Conservation (phyloP, 306 rosid species). For the Biancaea sappan region DNA sequence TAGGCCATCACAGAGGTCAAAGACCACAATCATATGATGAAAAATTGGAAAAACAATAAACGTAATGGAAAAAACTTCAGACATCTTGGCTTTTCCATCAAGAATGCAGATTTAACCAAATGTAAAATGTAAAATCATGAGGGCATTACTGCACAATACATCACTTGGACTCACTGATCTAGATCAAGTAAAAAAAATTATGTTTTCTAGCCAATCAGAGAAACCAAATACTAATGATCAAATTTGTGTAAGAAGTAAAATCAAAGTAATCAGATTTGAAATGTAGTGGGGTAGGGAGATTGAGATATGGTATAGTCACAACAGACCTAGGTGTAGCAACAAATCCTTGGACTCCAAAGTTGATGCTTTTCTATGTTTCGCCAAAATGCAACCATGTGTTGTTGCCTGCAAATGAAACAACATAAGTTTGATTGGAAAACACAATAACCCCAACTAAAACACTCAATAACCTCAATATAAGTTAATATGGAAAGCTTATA, state of each 20-base stretch:
- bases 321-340: slow-evolving; percentile 88
- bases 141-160: neutral
- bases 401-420: slow-evolving; percentile 58
- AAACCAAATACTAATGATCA: slow-evolving; percentile 21
- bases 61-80: neutral
- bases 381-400: slow-evolving; percentile 85
- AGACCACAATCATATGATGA: neutral
- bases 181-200: neutral
- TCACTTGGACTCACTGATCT: slow-evolving; percentile 13
- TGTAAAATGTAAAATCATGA: neutral
- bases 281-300: neutral
- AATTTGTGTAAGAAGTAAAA: slow-evolving; percentile 4
- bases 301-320: slow-evolving; percentile 30
- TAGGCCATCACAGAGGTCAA: neutral
- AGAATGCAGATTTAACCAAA: slow-evolving; percentile 16
- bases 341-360: slow-evolving; percentile 94
- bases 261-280: slow-evolving; percentile 7
- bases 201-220: slow-evolving; percentile 20
- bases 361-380: slow-evolving; percentile 95
- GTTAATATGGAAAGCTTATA: neutral
- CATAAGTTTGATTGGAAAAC: slow-evolving; percentile 29
- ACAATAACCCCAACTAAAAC: slow-evolving; percentile 19
- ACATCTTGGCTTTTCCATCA: slow-evolving; percentile 2
- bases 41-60: neutral
- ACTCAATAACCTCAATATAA: no score